Base-by-base conservation (phyloP, 345 rosid species). In the Hypericum androsaemum region DNA sequence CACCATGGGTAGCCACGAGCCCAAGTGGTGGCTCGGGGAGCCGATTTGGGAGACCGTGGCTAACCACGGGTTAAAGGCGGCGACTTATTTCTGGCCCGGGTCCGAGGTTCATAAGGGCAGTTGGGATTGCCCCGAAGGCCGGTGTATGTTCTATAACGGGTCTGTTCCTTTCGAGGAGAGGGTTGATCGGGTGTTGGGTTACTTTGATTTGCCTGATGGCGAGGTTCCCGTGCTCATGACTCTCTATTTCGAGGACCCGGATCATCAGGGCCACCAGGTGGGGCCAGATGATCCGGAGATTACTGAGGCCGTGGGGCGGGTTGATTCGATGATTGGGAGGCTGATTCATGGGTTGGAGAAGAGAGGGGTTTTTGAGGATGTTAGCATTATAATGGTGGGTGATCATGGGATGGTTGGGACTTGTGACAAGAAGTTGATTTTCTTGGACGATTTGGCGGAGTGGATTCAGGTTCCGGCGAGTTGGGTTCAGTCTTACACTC, bases 351-450 rank as follows among this genome's bases (percentile, higher is more conserved):
- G 95, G 39, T 54, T 90, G 15, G 95, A 87, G 47, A 76, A 76
- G 56, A 74, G 86, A 82, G 98, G 89, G 61, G 58, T 82, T 41
- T 84, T 90, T 38, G 89, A 87, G 62, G 96, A 90, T 76, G 95
- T 90, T 62, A 72, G 63, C 42, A 68, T 90, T 64, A 78, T 87
- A 49, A 71, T 90, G 89, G 92, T 87, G 8, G 96, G 98, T 60
- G 98, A 87, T 71, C 98, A 87, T 67, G 95, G 98, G 28, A 90
- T 90, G 96, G 98, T 82, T 32, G 92, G 96, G 32, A 87, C 95
- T 10, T 90, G 98, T 53, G 98, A 90, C 56, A 78, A 78, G 49
- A 90, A 84, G 69, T 37, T 90, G 48, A 65, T 90, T 9, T 76
- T 75, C 41, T 52, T 87, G 5, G 92, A 87, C 43, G 92, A 87